These are phyloP conservation scores for Rhizophlyctis rosea DNA, from an alignment of 192 early-diverging fungal genomes.

Conservation along the genomic window DNA sequence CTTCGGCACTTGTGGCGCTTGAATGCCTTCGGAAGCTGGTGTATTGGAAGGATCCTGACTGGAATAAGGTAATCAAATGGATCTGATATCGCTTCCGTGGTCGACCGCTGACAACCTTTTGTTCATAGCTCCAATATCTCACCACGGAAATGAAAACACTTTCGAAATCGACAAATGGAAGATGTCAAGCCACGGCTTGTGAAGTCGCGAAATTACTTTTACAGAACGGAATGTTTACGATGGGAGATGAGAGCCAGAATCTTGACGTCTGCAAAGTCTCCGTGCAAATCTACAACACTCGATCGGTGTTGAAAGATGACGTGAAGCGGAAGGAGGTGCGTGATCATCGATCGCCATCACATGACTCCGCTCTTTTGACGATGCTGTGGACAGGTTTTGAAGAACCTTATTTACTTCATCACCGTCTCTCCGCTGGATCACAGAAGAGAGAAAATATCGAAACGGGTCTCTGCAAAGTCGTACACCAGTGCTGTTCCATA, in stretches of 20 bases:
- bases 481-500: conserved; percentile 69
- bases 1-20: not conserved
- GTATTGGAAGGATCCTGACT: not conserved
- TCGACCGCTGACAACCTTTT: not conserved
- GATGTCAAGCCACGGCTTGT: not conserved
- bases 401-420: conserved; percentile 82
- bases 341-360: not conserved
- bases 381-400: conserved; percentile 51
- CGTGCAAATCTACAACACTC: conserved; percentile 85
- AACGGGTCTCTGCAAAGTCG: conserved; percentile 78
- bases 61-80: not conserved
- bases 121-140: not conserved
- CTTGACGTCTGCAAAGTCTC: conserved; percentile 91
- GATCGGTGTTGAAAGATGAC: conserved; percentile 74
- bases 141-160: not conserved
- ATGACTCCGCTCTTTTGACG: too few species aligned
- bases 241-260: conserved; percentile 72
- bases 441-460: conserved; percentile 91
- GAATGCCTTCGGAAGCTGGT: not conserved
- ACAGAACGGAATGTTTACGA: not conserved
- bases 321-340: conserved; percentile 67
- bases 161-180: not conserved
- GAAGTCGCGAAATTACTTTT: not conserved
- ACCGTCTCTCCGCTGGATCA: conserved; percentile 90
- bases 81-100: not conserved